These are phyloP conservation scores for Litsea cubeba DNA, from an alignment of 164 flowering plant species.

Conservation along the genomic window DNA sequence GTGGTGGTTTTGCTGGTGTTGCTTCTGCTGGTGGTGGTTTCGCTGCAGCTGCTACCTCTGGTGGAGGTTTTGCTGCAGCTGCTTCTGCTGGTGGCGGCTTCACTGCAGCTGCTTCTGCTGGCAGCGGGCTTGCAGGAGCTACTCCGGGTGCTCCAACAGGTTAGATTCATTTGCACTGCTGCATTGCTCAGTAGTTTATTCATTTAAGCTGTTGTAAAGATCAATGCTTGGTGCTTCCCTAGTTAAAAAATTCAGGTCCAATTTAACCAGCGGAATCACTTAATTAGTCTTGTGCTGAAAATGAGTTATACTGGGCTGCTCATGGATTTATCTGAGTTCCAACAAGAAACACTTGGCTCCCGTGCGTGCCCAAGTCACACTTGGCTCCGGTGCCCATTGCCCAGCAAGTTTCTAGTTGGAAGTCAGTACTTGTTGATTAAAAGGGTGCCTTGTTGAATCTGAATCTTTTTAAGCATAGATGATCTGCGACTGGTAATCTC, in stretches of 20 bases:
- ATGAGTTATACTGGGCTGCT: too few species aligned
- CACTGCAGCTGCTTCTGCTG: constrained; percentile 17
- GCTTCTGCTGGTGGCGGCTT: constrained; percentile 27
- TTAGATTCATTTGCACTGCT: background rate
- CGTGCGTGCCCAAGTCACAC: too few species aligned
- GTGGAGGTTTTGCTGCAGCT: constrained; percentile 21
- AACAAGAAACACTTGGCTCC: too few species aligned
- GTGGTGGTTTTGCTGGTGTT: constrained; percentile 29
- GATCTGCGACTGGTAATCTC: background rate
- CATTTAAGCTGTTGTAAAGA: background rate
- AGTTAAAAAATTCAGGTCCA: background rate
- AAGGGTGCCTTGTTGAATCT: too few species aligned
- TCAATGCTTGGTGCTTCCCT: background rate
- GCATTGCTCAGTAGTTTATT: too few species aligned
- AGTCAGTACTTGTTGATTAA: too few species aligned
- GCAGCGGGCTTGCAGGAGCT: constrained; percentile 29
- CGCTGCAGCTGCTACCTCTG: constrained; percentile 16
- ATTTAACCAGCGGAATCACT: background rate
- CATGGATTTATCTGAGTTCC: too few species aligned
- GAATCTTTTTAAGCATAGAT: background rate
- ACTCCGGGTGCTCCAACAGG: background rate
- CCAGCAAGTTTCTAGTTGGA: too few species aligned
- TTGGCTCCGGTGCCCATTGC: too few species aligned
- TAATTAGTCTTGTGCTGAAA: background rate
- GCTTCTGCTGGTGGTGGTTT: constrained; percentile 28